Base-by-base conservation (phyloP, 768 basidiomycete genomes). In the Mycena leptocephala region DNA sequence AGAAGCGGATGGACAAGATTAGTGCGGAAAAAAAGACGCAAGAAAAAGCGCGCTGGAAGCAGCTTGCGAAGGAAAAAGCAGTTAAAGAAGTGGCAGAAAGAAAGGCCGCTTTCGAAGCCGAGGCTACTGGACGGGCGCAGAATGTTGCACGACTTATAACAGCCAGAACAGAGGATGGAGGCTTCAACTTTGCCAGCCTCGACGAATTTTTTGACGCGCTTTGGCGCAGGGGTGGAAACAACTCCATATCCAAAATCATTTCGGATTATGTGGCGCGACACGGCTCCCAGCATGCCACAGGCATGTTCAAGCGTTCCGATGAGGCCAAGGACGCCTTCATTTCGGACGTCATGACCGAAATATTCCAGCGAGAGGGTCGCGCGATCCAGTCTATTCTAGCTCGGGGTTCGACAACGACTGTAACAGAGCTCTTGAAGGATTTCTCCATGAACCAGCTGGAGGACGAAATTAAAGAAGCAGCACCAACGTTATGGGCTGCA, bases 381-480 rank as follows among this genome's bases (percentile, higher is more conserved):
- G 69, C 74, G 16, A 75, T 75, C 8, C 74, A 75, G 28, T 61
- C n/a, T 0, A 41, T 62, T 24, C 48, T 75, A 11, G 65, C 74
- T 20, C 68, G 74, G 13, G 32, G 58, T 35, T 70, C 58, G 11
- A 62, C 46, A 0, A 75, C 69, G 0, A 51, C 59, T 8, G 69
- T 62, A 4, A 48, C 37, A 13, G 69, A 69, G 24, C 67, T 70
- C 0, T 32, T 75, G 13, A 61, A 69, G 13, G 39, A n/a, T 8
- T 75, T 75, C 35, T 69, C 66, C 2, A 70, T 75, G 74, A 58
- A 59, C 7, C 22, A 63, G 41, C 65, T 67, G 11, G 65, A 22
- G 13, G 9, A n/a, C 11, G 65, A 67, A 16, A 46, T 77, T 43
- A 6, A 41, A 35, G 65, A 39, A 5, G 33, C 43, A 13, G 75